Conservation (phyloP, 768 basidiomycete species). For the Pluteus cervinus region DNA sequence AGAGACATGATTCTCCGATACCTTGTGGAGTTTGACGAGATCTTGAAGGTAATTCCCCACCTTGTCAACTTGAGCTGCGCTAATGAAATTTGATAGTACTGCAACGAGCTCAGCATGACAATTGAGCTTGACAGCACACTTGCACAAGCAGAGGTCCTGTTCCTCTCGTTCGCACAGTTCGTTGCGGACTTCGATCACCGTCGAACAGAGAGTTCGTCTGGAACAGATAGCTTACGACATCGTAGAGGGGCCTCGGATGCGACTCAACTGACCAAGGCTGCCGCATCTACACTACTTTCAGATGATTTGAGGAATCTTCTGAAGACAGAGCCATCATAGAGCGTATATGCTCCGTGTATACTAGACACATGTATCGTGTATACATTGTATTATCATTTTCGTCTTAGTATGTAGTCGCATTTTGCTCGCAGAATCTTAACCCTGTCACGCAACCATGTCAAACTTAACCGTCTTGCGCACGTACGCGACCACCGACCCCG, state of each 20-base stretch:
- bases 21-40: conserved; percentile 88
- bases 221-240: conserved; percentile 22
- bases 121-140: conserved; percentile 96
- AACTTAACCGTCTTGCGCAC: conserved; percentile 50
- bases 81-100: conserved; percentile 47
- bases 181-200: conserved; percentile 89
- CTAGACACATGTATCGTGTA: background rate
- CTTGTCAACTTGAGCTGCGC: conserved; percentile 1
- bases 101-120: conserved; percentile 92
- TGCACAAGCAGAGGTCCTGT: conserved; percentile 95
- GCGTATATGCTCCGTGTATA: no score
- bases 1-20: conserved; percentile 94
- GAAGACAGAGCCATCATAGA: conserved; percentile 30
- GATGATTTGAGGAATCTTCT: conserved; percentile 59
- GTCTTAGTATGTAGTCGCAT: background rate
- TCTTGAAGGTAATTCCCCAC: conserved; percentile 48
- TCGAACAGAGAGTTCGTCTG: conserved; percentile 55
- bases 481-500: conserved; percentile 52
- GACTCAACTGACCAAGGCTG: conserved; percentile 15
- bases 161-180: conserved; percentile 83
- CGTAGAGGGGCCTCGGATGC: conserved; percentile 12
- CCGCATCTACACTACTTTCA: conserved; percentile 31
- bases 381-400: conserved; percentile 1
- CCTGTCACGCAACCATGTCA: conserved; percentile 33
- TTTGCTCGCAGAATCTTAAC: background rate